Conservation (phyloP, 2,329 filamentous ascomycete species). For the Aspergillus sp. region DNA sequence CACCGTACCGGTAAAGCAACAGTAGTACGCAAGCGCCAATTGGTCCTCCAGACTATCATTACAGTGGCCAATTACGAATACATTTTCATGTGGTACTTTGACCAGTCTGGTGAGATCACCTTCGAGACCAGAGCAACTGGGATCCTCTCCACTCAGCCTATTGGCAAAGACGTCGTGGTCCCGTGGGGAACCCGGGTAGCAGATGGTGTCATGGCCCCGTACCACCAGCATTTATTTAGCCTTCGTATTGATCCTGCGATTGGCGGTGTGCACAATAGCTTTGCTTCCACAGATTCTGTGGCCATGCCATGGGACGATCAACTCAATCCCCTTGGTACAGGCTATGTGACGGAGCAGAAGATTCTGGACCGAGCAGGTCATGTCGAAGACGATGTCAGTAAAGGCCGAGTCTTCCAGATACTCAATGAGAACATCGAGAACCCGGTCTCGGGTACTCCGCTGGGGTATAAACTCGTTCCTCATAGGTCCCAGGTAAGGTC, state of each 20-base stretch:
- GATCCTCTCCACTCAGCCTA: constrained; percentile 42
- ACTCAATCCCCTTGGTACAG: constrained; percentile 54
- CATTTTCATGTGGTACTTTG: constrained; percentile 47
- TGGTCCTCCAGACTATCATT: constrained; percentile 45
- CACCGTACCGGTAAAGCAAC: constrained; percentile 37
- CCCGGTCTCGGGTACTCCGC: constrained; percentile 52
- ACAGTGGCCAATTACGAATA: constrained; percentile 50
- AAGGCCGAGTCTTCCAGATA: constrained; percentile 57
- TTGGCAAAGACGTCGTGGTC: constrained; percentile 35
- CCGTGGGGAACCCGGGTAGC: constrained; percentile 44
- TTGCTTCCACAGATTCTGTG: constrained; percentile 57
- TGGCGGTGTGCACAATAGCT: constrained; percentile 46
- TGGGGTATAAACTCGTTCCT: constrained; percentile 58
- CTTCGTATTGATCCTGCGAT: constrained; percentile 47
- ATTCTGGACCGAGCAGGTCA: constrained; percentile 47
- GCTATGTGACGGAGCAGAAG: constrained; percentile 49
- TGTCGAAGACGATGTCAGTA: constrained; percentile 42
- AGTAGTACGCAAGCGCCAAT: constrained; percentile 34
- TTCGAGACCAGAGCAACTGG: constrained; percentile 51
- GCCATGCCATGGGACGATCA: constrained; percentile 55
- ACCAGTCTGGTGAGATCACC: constrained; percentile 42
- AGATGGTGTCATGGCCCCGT: constrained; percentile 45
- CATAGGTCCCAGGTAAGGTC: constrained; percentile 45
- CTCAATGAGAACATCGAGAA: constrained; percentile 55
- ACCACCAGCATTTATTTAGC: constrained; percentile 49